phyloP scores from a whole-genome alignment of 169 alveolate genomes.

The Babesia bigemina region DNA sequence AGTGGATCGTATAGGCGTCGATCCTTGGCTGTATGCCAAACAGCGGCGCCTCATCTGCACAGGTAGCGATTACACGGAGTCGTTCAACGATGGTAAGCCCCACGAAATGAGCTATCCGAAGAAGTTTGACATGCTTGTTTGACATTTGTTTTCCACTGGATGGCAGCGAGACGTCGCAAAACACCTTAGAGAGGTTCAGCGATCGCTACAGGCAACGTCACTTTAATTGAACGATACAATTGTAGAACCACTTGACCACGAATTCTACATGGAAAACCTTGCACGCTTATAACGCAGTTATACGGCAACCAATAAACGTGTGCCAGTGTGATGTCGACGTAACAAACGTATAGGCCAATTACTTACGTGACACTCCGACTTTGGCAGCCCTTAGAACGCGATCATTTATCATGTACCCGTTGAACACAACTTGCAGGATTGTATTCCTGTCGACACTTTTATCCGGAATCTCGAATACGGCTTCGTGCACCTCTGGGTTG shows the following conservation, averaged over 20 bases:
- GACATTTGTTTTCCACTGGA: not conserved
- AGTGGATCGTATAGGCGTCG: slow-evolving; percentile 32
- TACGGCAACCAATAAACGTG: not conserved
- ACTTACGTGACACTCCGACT: slow-evolving; percentile 65
- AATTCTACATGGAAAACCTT: not conserved
- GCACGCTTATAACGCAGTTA: not conserved
- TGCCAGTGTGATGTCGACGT: not conserved
- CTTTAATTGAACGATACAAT: not conserved
- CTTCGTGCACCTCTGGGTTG: slow-evolving; percentile 91
- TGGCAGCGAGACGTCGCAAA: not conserved
- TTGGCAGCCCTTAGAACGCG: slow-evolving; percentile 83
- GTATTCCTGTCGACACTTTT: slow-evolving; percentile 80
- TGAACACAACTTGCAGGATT: slow-evolving; percentile 84
- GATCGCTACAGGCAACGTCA: not conserved
- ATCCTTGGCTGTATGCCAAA: slow-evolving; percentile 53
- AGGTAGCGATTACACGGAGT: slow-evolving; percentile 58
- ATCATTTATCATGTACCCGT: slow-evolving; percentile 90
- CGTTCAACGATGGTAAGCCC: slow-evolving; percentile 55
- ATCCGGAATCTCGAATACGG: slow-evolving; percentile 87
- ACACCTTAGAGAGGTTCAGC: not conserved
- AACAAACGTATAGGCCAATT: not conserved
- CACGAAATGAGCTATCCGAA: slow-evolving; percentile 43
- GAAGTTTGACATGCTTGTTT: slow-evolving; percentile 62
- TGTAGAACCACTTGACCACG: not conserved
- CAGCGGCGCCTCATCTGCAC: slow-evolving; percentile 53